Evolutionary conservation across 768 basidiomycete genomes (phyloP).

Genomic region (Steccherinum ochraceum): DNA sequence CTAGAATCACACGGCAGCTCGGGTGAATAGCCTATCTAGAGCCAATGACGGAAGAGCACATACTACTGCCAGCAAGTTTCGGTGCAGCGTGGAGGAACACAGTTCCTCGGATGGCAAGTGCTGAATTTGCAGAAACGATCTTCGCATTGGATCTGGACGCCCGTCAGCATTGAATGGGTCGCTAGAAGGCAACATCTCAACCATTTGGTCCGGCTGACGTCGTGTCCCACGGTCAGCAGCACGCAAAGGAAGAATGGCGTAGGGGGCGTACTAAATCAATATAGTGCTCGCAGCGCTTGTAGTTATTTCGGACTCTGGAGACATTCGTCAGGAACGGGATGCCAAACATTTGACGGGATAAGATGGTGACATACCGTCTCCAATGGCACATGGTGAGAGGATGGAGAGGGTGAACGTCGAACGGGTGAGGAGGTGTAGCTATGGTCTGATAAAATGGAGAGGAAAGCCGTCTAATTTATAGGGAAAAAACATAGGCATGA

Average conservation of each 20-base stretch:
- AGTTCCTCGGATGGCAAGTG: slow-evolving; percentile 50
- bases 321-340: slow-evolving; percentile 14
- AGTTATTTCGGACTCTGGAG: slow-evolving; percentile 58
- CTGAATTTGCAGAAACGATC: slow-evolving; percentile 69
- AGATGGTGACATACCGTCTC: slow-evolving; percentile 48
- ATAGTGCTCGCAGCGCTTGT: slow-evolving; percentile 49
- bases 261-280: slow-evolving; percentile 41
- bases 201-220: slow-evolving; percentile 55
- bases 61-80: slow-evolving; percentile 76
- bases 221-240: slow-evolving; percentile 10
- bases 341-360: slow-evolving; percentile 4
- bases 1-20: slow-evolving; percentile 28
- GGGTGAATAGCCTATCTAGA: not conserved
- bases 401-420: slow-evolving; percentile 17
- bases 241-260: slow-evolving; percentile 7
- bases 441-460: slow-evolving; percentile 6
- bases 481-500: slow-evolving; percentile 1
- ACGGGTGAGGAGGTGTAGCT: slow-evolving; percentile 16
- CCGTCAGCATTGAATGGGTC: slow-evolving; percentile 17
- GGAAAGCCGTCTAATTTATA: slow-evolving; percentile 19
- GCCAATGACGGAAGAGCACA: slow-evolving; percentile 21
- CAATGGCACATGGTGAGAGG: slow-evolving; percentile 54
- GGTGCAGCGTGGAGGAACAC: slow-evolving; percentile 48
- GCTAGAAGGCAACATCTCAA: slow-evolving; percentile 24
- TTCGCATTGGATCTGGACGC: slow-evolving; percentile 55